These are phyloP conservation scores for Colletotrichum spaethianum DNA, from an alignment of 2,329 filamentous ascomycete species.

Conservation along the genomic window DNA sequence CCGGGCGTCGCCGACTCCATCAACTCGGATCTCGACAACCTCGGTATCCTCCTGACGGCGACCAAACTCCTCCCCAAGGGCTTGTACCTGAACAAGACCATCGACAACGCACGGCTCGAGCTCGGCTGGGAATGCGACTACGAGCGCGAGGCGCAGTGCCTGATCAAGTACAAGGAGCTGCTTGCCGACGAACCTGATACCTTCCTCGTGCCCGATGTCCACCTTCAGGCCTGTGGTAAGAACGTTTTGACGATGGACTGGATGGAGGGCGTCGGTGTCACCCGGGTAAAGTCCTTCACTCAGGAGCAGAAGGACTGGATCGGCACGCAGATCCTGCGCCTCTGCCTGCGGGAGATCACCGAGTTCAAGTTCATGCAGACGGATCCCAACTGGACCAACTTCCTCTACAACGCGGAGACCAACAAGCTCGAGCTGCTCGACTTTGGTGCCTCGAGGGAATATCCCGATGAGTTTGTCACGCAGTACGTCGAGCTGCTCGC, in stretches of 20 bases:
- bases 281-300: constrained; percentile 80
- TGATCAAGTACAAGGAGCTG: constrained; percentile 80
- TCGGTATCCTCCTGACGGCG: constrained; percentile 90
- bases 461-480: constrained; percentile 82
- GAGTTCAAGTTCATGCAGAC: constrained; percentile 99
- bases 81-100: constrained; percentile 95
- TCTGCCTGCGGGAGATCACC: constrained; percentile 92
- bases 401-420: constrained; percentile 84
- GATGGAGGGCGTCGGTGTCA: constrained; percentile 89
- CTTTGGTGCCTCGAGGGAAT: constrained; percentile 93
- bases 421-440: constrained; percentile 90
- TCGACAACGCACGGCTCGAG: constrained; percentile 92
- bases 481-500: constrained; percentile 86
- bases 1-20: constrained; percentile 96
- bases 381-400: constrained; percentile 99
- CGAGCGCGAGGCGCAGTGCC: constrained; percentile 86
- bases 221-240: constrained; percentile 83
- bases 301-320: constrained; percentile 96
- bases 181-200: constrained; percentile 80
- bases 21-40: constrained; percentile 94
- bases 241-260: constrained; percentile 95
- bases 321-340: constrained; percentile 90
- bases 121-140: constrained; percentile 99
- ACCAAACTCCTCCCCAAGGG: constrained; percentile 92
- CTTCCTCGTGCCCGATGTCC: constrained; percentile 86